phyloP scores from a whole-genome alignment of 345 rosid genomes.

The Iberis pinnata region DNA sequence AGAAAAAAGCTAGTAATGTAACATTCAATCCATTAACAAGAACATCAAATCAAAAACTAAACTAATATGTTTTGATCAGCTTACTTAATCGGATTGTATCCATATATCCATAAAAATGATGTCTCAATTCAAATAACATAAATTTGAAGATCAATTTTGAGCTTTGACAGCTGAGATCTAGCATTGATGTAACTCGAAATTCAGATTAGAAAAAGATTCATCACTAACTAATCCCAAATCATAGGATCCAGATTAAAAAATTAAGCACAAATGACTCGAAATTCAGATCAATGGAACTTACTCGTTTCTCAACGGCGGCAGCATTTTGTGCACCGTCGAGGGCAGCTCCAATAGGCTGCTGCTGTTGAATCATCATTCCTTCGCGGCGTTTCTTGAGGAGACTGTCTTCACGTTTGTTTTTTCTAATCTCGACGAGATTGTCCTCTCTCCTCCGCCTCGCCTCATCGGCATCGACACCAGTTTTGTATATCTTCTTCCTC shows the following conservation, averaged over 20 bases:
- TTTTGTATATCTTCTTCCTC: slow-evolving; percentile 64
- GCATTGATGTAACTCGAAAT: slow-evolving; percentile 13
- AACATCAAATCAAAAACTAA: not conserved
- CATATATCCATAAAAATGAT: no score
- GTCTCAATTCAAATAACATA: no score
- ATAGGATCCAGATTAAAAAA: slow-evolving; percentile 2
- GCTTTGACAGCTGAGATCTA: slow-evolving; percentile 21
- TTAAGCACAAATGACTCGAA: not conserved
- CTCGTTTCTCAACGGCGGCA: slow-evolving; percentile 64
- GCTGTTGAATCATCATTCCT: slow-evolving; percentile 50
- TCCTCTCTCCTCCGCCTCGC: slow-evolving; percentile 69
- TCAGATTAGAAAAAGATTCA: slow-evolving; percentile 13
- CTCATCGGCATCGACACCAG: slow-evolving; percentile 71
- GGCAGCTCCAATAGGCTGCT: slow-evolving; percentile 32
- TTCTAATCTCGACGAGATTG: slow-evolving; percentile 72
- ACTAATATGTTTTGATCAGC: no score
- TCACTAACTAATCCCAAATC: slow-evolving; percentile 19
- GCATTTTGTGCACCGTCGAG: slow-evolving; percentile 43
- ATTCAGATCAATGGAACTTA: slow-evolving; percentile 26
- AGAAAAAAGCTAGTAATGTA: not conserved
- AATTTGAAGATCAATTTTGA: no score
- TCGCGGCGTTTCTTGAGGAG: slow-evolving; percentile 68
- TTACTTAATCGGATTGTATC: no score
- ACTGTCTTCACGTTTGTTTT: slow-evolving; percentile 64
- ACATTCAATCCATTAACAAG: slow-evolving; percentile 10